A percentile compares a stretch with the other conserved stretches of the same genome.
Conservation (phyloP, 768 basidiomycete species). For the Crepidotus variabilis region DNA sequence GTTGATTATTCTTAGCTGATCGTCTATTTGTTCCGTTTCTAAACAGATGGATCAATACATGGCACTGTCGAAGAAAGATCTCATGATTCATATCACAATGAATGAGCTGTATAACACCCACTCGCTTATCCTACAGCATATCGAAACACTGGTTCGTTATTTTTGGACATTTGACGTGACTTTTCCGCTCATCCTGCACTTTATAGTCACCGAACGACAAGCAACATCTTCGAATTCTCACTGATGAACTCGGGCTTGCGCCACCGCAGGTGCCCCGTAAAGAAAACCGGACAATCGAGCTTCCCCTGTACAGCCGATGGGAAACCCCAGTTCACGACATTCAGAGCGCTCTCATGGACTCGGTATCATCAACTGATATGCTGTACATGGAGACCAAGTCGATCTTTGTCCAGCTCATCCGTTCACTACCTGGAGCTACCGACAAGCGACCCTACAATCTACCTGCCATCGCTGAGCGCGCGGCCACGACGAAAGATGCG, state of each 20-base stretch:
- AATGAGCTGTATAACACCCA: constrained; percentile 99
- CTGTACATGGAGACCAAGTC: constrained; percentile 99
- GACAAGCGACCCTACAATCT: constrained; percentile 91
- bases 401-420: constrained; percentile 95
- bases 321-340: constrained; percentile 99
- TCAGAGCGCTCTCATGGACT: constrained; percentile 94
- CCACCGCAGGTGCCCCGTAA: constrained; percentile 96
- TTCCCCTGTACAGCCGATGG: constrained; percentile 95
- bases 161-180: not conserved
- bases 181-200: constrained; percentile 4
- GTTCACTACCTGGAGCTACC: constrained; percentile 82
- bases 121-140: constrained; percentile 89
- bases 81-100: constrained; percentile 96
- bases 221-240: constrained; percentile 92
- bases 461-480: constrained; percentile 83
- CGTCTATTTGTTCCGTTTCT: not conserved
- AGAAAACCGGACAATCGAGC: constrained; percentile 92
- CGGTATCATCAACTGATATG: constrained; percentile 96
- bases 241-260: constrained; percentile 92
- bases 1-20: not conserved
- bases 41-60: constrained; percentile 98
- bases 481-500: constrained; percentile 96
- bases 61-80: constrained; percentile 98
- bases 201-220: constrained; percentile 93
- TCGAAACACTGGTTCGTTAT: constrained; percentile 81